Evolutionary conservation across 257 asterid species (phyloP).

Genomic region (Pogostemon cablin): DNA sequence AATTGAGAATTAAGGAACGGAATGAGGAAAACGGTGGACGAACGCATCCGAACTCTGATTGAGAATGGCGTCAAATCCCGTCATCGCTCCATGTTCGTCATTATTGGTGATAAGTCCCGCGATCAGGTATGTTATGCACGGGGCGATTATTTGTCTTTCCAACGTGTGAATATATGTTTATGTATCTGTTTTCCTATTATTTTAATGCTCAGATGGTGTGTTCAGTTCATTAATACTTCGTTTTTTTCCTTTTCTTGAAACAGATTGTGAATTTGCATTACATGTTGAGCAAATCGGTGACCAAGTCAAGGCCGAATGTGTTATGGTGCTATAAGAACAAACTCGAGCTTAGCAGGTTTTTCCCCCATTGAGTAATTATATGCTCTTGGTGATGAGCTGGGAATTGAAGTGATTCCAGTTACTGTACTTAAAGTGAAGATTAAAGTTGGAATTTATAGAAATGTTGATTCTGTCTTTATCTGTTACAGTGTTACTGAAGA

Average conservation of each 20-base stretch:
- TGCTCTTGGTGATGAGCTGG: not conserved
- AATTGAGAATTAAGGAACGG: slow-evolving; percentile 5
- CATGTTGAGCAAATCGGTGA: slow-evolving; percentile 71
- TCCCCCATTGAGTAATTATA: not conserved
- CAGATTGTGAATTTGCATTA: slow-evolving; percentile 80
- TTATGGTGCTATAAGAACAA: slow-evolving; percentile 96
- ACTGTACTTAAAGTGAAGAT: not conserved
- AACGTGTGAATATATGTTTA: no score
- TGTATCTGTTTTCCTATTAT: not conserved
- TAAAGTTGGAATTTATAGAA: not conserved
- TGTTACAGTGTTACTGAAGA: not conserved
- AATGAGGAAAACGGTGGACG: slow-evolving; percentile 88
- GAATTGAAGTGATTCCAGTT: slow-evolving; percentile 11
- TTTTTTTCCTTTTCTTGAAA: slow-evolving; percentile 3
- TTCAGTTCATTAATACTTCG: not conserved
- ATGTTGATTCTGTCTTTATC: slow-evolving; percentile 10
- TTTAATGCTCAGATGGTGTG: not conserved
- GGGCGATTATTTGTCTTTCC: not conserved
- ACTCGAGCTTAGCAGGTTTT: slow-evolving; percentile 89
- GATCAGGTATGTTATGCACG: slow-evolving; percentile 53
- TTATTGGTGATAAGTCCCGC: slow-evolving; percentile 88
- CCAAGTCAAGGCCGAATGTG: slow-evolving; percentile 72
- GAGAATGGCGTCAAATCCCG: slow-evolving; percentile 86
- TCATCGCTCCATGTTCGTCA: slow-evolving; percentile 88
- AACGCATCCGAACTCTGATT: slow-evolving; percentile 81